A percentile compares a stretch with the other conserved stretches of the same genome.
phyloP scores from a whole-genome alignment of 306 rosid species.

The Delonix regia region DNA sequence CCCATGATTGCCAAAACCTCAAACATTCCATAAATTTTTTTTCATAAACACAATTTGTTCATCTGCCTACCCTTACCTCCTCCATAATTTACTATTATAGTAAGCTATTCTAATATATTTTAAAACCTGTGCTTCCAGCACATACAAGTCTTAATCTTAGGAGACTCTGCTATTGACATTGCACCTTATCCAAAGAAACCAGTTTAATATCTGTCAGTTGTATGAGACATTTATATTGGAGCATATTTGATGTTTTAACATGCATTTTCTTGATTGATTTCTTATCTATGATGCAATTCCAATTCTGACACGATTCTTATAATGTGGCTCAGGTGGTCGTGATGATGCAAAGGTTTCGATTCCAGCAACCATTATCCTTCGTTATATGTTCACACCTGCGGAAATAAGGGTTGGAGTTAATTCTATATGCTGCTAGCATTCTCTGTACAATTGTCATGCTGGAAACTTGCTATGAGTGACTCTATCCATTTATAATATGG shows the following conservation, averaged over 20 bases:
- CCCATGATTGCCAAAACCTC: background rate
- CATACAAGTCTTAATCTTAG: background rate
- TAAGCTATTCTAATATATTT: background rate
- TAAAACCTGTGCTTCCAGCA: background rate
- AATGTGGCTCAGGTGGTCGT: slow-evolving; percentile 72
- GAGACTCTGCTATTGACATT: background rate
- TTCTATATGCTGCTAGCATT: slow-evolving; percentile 19
- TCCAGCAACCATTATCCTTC: slow-evolving; percentile 84
- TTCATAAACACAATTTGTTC: background rate
- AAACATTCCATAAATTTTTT: background rate
- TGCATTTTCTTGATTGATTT: slow-evolving; percentile 32
- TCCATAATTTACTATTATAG: background rate
- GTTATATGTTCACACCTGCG: slow-evolving; percentile 81
- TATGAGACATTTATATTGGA: slow-evolving; percentile 20
- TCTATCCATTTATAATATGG: slow-evolving; percentile 9
- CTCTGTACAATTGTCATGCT: slow-evolving; percentile 20
- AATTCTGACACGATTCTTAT: slow-evolving; percentile 32
- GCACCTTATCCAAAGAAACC: background rate
- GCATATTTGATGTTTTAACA: slow-evolving; percentile 29
- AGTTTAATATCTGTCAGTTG: slow-evolving; percentile 3
- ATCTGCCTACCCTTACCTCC: background rate
- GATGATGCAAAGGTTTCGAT: slow-evolving; percentile 81
- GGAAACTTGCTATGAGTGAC: slow-evolving; percentile 29
- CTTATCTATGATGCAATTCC: slow-evolving; percentile 25
- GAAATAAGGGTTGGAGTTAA: slow-evolving; percentile 75